These are phyloP conservation scores for Cladorrhinum samala DNA, from an alignment of 495 filamentous ascomycete genomes.

Conservation along the genomic window DNA sequence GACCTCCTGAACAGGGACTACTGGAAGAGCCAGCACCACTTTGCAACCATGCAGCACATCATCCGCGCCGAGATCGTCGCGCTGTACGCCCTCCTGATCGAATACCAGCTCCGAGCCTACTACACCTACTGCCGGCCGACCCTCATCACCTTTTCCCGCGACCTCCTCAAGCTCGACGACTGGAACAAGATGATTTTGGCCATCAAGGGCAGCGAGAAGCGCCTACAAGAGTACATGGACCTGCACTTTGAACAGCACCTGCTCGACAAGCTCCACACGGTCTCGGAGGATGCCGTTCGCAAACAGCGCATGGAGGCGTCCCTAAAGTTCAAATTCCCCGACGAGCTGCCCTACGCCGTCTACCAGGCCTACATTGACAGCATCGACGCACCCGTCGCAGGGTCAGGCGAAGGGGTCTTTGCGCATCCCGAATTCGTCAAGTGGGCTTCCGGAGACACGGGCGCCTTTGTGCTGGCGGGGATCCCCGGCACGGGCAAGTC, in stretches of 20 bases:
- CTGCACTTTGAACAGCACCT: conserved; percentile 18
- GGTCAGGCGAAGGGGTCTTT: conserved; percentile 12
- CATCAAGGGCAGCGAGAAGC: conserved; percentile 13
- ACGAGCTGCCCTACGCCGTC: conserved; percentile 18
- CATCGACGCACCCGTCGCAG: conserved; percentile 13
- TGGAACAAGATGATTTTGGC: conserved; percentile 15
- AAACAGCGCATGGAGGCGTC: conserved; percentile 15
- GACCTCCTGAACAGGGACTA: conserved; percentile 17
- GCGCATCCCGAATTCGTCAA: conserved; percentile 11
- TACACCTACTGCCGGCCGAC: conserved; percentile 16
- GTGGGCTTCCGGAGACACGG: conserved; percentile 8
- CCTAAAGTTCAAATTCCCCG: conserved; percentile 21
- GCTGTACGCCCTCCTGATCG: conserved; percentile 19
- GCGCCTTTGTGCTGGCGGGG: conserved; percentile 11
- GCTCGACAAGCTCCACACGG: conserved; percentile 17
- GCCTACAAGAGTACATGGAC: conserved; percentile 16
- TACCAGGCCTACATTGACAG: conserved; percentile 21
- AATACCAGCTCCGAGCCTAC: conserved; percentile 19
- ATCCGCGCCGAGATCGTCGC: conserved; percentile 13
- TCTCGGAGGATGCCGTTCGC: conserved; percentile 16
- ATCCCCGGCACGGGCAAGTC: conserved; percentile 20
- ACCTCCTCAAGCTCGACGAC: conserved; percentile 21
- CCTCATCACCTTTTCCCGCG: conserved; percentile 7
- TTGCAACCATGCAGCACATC: conserved; percentile 1
- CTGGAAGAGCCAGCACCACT: conserved; percentile 16